These are phyloP conservation scores for Neofusicoccum laricinum DNA, from an alignment of 2,329 filamentous ascomycete species.

Conservation along the genomic window DNA sequence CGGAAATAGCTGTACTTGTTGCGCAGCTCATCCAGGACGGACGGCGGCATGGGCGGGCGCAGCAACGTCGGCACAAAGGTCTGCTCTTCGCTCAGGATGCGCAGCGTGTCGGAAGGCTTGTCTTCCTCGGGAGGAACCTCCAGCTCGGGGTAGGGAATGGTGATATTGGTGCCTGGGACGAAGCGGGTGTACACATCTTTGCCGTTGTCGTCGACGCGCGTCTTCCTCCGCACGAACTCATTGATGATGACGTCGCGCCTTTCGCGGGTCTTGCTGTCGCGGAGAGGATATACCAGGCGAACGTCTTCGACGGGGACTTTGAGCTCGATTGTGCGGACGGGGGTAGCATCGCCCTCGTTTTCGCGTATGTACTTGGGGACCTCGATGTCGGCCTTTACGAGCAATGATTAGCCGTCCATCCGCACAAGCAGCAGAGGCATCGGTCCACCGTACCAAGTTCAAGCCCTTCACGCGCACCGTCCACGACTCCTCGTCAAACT, in stretches of 20 bases:
- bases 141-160: constrained; percentile 7
- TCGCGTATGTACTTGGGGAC: constrained; percentile 41
- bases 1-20: constrained; percentile 80
- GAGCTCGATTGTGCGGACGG: constrained; percentile 50
- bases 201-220: constrained; percentile 23
- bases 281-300: constrained; percentile 76
- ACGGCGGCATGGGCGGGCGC: constrained; percentile 71
- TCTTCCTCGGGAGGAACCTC: constrained; percentile 50
- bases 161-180: constrained; percentile 32
- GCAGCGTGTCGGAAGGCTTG: constrained; percentile 66
- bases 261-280: constrained; percentile 61
- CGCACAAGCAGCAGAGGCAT: background rate
- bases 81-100: constrained; percentile 69
- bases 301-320: constrained; percentile 68
- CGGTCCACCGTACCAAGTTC: constrained; percentile 35
- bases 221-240: constrained; percentile 24
- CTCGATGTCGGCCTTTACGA: constrained; percentile 39
- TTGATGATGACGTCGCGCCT: constrained; percentile 57
- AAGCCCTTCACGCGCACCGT: constrained; percentile 36
- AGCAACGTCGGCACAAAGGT: constrained; percentile 79
- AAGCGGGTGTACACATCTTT: constrained; percentile 33
- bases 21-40: constrained; percentile 81
- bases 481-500: constrained; percentile 45
- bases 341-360: constrained; percentile 37
- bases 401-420: background rate